Base-by-base conservation (phyloP, 164 flowering plant genomes). In the Dillenia suffruticosa region DNA sequence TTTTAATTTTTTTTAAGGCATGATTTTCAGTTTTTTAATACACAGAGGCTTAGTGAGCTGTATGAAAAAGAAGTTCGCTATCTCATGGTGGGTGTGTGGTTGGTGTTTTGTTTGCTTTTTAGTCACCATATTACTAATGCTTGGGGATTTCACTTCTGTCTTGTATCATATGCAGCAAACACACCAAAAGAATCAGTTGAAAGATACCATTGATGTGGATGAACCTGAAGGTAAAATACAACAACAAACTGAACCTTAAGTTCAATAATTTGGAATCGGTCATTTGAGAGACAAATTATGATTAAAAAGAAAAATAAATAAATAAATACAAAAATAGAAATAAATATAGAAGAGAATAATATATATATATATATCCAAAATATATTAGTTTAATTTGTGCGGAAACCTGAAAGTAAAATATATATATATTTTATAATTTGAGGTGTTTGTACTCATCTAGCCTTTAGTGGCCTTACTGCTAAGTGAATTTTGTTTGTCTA, bases 11-110 rank as follows among this genome's bases (percentile, higher is more conserved):
- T 22, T 71, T 68, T 53, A 74, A 94, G 99, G 84, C 99, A 94
- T 63, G 99, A 94, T 72, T 94, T 94, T 71, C 99, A 94, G 77
- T 91, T 94, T 73, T 94, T 94, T 56, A 89, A 94, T 75, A 84
- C 88, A 14, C 96, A 79, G 67, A 81, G 99, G 67, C 75, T 94
- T 4, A 91, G 66, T 71, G 97, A 91, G 80, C 67, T 94, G 40
- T 94, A 88, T 79, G 99, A 94, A 71, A 91, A 94, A 58, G 96
- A 94, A 89, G 97, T 94, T 7, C 96, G 96, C 56, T 82, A 77
- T 62, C 92, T 94, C 54, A 82, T 88, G 97, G 99, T 94, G 69
- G 60, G 93, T 81, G 19, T 17, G 2, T 9, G 8, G 55, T 45
- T 6, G 50, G 14, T 15, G 46, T 40, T 19, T 16, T 40, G 15